Evolutionary conservation across 805 yeast species (phyloP), one percentile per base, ranked within the genome.

Genomic region (Spathaspora boniae): DNA sequence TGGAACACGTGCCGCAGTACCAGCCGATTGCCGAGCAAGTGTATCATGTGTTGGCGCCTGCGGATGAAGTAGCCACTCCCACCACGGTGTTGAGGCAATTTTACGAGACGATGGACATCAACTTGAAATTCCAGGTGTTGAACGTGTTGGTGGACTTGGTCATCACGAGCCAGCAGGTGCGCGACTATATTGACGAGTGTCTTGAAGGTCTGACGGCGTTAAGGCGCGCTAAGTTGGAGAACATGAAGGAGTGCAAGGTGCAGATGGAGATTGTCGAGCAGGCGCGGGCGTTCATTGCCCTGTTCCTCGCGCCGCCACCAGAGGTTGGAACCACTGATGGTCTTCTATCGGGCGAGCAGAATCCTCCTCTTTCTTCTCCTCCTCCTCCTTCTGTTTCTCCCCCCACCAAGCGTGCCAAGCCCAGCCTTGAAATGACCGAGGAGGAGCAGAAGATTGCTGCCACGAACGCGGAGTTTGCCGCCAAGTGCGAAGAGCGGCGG

Each of bases 211-310:
- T 82, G 1, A 69, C 85, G 0, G 61, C 62, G 17, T 53, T 82
- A 19, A 73, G 94, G 47, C 71, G 88, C 42, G 80, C 76, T 35
- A 70, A 87, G 42, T 60, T 82, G 25, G 94, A 86, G 34, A 62
- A 68, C 24, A 69, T 78, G 22, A 72, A 82, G 43, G 89, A 83
- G 38, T 69, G 73, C 47, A 81, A 78, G 48, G 38, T 47, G 1
- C 54, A 68, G 0, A 57, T 68, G 17, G 93, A 85, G 25, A 60
- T 59, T 25, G 77, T 80, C 2, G 71, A 68, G 36, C 52, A 47
- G 32, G 40, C 45, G 9, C 61, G 62, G 38, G 26, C 43, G 11
- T 44, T 37, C 16, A 46, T 65, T 5, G 23, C 24, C 19, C 15
- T 22, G 3, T 11, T 27, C n/a, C 29, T 33, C n/a, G 28, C 37